Evolutionary conservation across 2,329 filamentous ascomycete species (phyloP).

Genomic region (Trichothecium roseum): DNA sequence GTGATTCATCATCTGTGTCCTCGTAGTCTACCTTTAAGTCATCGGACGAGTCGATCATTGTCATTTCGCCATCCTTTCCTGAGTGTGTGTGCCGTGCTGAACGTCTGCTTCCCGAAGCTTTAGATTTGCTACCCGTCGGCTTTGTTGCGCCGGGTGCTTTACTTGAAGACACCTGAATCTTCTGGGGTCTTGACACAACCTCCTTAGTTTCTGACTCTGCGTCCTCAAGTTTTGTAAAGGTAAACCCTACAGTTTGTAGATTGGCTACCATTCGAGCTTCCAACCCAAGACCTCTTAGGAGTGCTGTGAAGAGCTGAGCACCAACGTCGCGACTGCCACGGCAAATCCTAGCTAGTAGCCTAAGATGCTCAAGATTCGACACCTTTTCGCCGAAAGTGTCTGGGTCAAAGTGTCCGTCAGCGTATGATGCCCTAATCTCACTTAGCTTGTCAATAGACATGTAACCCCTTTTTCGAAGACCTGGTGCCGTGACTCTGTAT

Average conservation of each 20-base stretch:
- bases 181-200: neutral
- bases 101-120: conserved; percentile 7
- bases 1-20: conserved; percentile 48
- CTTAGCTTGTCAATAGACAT: conserved; percentile 67
- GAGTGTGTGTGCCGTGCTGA: conserved; percentile 6
- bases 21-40: conserved; percentile 27
- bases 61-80: conserved; percentile 3
- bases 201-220: conserved; percentile 37
- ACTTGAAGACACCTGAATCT: neutral
- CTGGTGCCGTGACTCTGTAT: conserved; percentile 68
- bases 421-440: conserved; percentile 61
- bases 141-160: neutral
- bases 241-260: conserved; percentile 79
- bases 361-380: conserved; percentile 55
- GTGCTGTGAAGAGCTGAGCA: conserved; percentile 78
- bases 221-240: conserved; percentile 81
- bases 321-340: conserved; percentile 80
- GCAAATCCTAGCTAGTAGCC: conserved; percentile 55
- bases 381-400: conserved; percentile 69
- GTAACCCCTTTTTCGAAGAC: conserved; percentile 82
- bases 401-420: conserved; percentile 49
- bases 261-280: conserved; percentile 78
- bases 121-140: neutral
- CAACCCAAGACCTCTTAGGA: conserved; percentile 70
- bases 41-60: conserved; percentile 29